A percentile compares a stretch with the other conserved stretches of the same genome.
phyloP scores from a whole-genome alignment of 2,329 filamentous ascomycete species.

The Claviceps paspali region DNA sequence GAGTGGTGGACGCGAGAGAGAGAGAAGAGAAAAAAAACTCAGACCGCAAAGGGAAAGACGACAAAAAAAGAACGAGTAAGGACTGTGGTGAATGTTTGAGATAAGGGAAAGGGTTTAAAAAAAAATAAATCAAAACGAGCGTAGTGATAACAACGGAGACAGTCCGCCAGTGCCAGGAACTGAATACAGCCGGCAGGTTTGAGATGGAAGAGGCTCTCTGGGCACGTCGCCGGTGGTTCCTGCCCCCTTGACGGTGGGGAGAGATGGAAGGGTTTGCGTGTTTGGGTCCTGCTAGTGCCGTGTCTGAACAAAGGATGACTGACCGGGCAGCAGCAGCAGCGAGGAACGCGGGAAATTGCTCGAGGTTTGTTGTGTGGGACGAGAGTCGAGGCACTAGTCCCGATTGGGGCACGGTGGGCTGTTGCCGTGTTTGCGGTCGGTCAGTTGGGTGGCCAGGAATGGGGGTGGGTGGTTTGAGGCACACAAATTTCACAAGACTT shows the following conservation, averaged over 20 bases:
- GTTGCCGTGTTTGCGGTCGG: too few species aligned
- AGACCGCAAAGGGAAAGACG: too few species aligned
- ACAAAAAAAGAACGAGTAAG: slow-evolving; percentile 1
- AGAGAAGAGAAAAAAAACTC: background rate
- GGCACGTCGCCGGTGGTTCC: slow-evolving; percentile 4
- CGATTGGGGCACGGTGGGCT: too few species aligned
- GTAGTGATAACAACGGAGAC: slow-evolving; percentile 6
- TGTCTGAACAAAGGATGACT: slow-evolving; percentile 7
- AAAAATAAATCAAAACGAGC: slow-evolving; percentile 8
- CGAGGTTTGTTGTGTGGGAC: slow-evolving; percentile 14
- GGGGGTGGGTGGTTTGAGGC: too few species aligned
- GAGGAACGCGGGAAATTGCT: slow-evolving; percentile 23
- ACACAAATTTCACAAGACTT: too few species aligned
- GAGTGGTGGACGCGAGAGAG: background rate
- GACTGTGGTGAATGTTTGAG: background rate
- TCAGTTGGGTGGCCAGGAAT: background rate
- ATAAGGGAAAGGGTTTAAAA: too few species aligned
- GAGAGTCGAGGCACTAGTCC: slow-evolving; percentile 10
- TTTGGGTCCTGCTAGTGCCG: background rate
- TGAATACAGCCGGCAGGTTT: slow-evolving; percentile 3
- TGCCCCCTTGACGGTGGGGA: slow-evolving; percentile 3
- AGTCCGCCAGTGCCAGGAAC: slow-evolving; percentile 1
- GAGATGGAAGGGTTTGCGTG: slow-evolving; percentile 4
- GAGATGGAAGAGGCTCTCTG: background rate
- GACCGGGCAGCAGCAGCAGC: slow-evolving; percentile 7